A percentile compares a stretch with the other conserved stretches of the same genome.
Conservation (phyloP, 2,329 filamentous ascomycete species). For the Thielaviopsis euricoi region DNA sequence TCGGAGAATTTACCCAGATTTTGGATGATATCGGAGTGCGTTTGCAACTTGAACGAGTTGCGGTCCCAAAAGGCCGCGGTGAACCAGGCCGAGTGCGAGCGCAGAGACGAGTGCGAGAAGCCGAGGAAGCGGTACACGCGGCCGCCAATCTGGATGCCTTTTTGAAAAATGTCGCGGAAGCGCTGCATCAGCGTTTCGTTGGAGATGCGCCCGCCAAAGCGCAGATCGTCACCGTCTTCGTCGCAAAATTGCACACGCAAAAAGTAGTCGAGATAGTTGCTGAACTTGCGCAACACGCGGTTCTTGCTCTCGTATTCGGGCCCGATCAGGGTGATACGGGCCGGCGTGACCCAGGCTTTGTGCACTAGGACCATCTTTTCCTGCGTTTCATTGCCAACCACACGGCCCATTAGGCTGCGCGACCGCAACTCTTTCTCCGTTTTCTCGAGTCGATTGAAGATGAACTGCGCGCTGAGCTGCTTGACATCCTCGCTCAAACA, state of each 20-base stretch:
- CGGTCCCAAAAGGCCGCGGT: conserved; percentile 29
- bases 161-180: conserved; percentile 42
- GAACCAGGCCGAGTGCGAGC: conserved; percentile 55
- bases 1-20: conserved; percentile 32
- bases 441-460: conserved; percentile 24
- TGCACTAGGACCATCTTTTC: conserved; percentile 8
- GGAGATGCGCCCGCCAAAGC: conserved; percentile 24
- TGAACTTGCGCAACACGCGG: conserved; percentile 51
- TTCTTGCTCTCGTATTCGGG: conserved; percentile 54
- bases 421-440: conserved; percentile 24
- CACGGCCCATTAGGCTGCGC: conserved; percentile 8
- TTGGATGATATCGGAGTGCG: conserved; percentile 27
- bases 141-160: conserved; percentile 47
- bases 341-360: conserved; percentile 39
- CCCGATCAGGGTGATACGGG: conserved; percentile 37
- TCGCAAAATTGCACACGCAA: conserved; percentile 58
- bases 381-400: conserved; percentile 13
- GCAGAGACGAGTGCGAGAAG: conserved; percentile 64
- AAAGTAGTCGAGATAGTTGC: conserved; percentile 43
- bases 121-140: conserved; percentile 51
- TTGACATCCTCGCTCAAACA: conserved; percentile 30
- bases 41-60: conserved; percentile 17
- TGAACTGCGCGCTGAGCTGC: conserved; percentile 22
- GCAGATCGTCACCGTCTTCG: conserved; percentile 50
- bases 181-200: conserved; percentile 35